Evolutionary conservation across 2,329 filamentous ascomycete species (phyloP).

Genomic region (Exserohilum rostratum): DNA sequence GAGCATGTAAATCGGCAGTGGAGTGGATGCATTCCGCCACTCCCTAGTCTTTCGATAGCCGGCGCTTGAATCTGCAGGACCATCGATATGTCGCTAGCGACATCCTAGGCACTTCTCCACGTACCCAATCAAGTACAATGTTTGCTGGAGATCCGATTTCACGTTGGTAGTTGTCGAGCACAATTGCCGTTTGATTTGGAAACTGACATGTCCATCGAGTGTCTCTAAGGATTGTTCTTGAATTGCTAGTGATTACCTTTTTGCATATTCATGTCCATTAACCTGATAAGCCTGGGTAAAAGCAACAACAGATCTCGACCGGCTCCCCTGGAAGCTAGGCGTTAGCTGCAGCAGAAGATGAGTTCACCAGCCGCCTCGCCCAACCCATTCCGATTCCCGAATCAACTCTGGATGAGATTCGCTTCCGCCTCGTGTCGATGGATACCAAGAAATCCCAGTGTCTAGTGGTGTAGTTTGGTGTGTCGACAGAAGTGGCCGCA

Average conservation of each 20-base stretch:
- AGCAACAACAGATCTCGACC: background rate
- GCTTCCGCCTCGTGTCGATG: background rate
- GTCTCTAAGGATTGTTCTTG: background rate
- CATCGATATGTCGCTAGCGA: background rate
- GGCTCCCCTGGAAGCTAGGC: slow-evolving; percentile 1
- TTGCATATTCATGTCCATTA: background rate
- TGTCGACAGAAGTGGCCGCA: background rate
- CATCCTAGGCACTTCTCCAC: background rate
- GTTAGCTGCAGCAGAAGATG: slow-evolving; percentile 9
- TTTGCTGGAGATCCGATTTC: background rate
- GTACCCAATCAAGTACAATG: background rate
- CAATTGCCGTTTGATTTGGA: too few species aligned
- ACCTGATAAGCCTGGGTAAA: background rate
- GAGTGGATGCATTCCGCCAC: background rate
- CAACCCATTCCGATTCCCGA: background rate
- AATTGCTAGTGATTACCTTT: background rate
- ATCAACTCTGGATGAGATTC: background rate
- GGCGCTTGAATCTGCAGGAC: background rate
- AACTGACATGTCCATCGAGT: background rate
- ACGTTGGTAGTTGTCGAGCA: too few species aligned
- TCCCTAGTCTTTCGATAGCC: background rate
- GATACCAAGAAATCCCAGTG: background rate
- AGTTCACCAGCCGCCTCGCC: slow-evolving; percentile 3
- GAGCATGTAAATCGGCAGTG: background rate
- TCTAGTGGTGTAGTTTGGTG: background rate